A percentile compares a stretch with the other conserved stretches of the same genome.
phyloP scores from a whole-genome alignment of 768 basidiomycete species.

The Tricholoma flavovirens region DNA sequence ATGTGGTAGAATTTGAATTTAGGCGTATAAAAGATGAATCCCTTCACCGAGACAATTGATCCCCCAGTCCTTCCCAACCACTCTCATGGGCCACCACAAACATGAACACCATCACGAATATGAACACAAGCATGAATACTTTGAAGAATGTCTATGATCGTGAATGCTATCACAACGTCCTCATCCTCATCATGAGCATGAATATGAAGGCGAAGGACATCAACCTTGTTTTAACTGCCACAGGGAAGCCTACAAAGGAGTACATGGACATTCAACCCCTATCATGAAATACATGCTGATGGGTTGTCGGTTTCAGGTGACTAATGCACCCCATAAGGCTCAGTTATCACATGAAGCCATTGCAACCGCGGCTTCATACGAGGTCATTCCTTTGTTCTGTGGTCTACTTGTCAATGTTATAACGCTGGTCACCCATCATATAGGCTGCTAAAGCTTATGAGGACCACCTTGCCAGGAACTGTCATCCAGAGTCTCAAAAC shows the following conservation, averaged over 20 bases:
- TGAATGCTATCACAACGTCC: too few relatives aligned
- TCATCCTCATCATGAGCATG: too few relatives aligned
- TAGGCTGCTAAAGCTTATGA: slow-evolving; percentile 64
- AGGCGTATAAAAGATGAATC: too few relatives aligned
- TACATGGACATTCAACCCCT: background rate
- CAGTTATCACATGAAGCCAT: slow-evolving; percentile 60
- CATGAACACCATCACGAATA: too few relatives aligned
- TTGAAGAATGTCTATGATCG: too few relatives aligned
- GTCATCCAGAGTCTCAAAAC: slow-evolving; percentile 29
- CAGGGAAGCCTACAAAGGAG: background rate
- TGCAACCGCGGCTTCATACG: slow-evolving; percentile 61
- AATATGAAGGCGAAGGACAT: too few relatives aligned
- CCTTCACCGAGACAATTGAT: too few relatives aligned
- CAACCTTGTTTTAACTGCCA: too few relatives aligned
- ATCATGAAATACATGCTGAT: background rate
- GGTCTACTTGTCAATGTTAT: background rate
- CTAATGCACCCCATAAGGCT: slow-evolving; percentile 49
- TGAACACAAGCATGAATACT: too few relatives aligned
- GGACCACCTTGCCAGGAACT: slow-evolving; percentile 43
- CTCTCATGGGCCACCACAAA: too few relatives aligned
- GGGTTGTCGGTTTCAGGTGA: slow-evolving; percentile 28
- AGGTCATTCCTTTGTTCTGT: slow-evolving; percentile 28
- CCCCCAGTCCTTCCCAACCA: too few relatives aligned
- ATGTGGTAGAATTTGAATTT: too few relatives aligned
- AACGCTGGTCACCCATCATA: background rate